Base-by-base conservation (phyloP, 2,329 filamentous ascomycete species). In the Fusarium miscanthi region DNA sequence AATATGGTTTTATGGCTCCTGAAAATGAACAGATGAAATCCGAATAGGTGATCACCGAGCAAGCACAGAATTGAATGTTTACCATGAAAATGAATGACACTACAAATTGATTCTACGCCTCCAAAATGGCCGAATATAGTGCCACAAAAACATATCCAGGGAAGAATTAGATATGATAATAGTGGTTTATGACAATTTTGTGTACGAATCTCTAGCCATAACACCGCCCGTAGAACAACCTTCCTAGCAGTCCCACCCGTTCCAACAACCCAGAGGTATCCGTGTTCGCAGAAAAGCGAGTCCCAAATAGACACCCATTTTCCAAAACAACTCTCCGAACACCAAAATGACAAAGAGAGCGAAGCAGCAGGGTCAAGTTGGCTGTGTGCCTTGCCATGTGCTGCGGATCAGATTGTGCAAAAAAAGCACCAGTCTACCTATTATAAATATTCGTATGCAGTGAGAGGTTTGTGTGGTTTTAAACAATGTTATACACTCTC, bases 401-500 rank as follows among this genome's bases (percentile, higher is more conserved):
- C 48, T 35, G 23, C 35, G 33, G 43, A 45, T 59, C n/a, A 53
- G 25, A 43, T 35, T 46, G 45, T 23, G 54, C 33, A 52, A 35
- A 46, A n/a, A 33, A 40, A 54, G 35, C 59, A 65, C 45, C 14
- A 27, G 17, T 30, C 40, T 66, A 49, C 25, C 42, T 30, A 43
- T 49, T 14, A 13, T 31, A n/a, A 27, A 17, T 23, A 30, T 16
- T 33, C 21, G 5, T 27, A 10, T 42, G 3, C 17, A n/a, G 13
- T 25, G 51, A 27, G n/a, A 19, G 12, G 38, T n/a, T 33, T 9
- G 27, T 23, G 21, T 8, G 12, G 27, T 10, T 23, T 78, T 80
- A 94, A 41, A 94, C 92, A 82, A 95, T 94, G 46, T 91, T 89
- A 80, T 95, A 95, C 41, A 95, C 90, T 74, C 92, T 88, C 86